Evolutionary conservation across 2,329 filamentous ascomycete species (phyloP).

Genomic region (Cryphonectria carpinicola): DNA sequence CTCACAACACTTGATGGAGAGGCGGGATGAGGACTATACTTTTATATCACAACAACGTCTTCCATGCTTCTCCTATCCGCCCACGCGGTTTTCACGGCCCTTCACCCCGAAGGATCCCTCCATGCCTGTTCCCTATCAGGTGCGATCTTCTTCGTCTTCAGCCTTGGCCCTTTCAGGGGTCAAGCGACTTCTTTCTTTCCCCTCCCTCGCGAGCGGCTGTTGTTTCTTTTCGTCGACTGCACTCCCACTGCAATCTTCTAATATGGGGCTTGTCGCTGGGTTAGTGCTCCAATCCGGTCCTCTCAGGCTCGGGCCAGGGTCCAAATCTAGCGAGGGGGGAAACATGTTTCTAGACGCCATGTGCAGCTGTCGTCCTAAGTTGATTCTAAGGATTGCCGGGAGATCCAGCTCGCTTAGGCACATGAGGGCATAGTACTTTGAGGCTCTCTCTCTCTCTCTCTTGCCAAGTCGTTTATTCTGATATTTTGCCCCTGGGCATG

Average conservation of each 20-base stretch:
- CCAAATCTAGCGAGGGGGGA: background rate
- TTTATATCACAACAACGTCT: slow-evolving; percentile 18
- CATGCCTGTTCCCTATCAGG: background rate
- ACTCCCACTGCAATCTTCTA: slow-evolving; percentile 27
- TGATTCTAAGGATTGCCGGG: background rate
- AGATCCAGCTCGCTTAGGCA: slow-evolving; percentile 15
- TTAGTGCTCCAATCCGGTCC: slow-evolving; percentile 10
- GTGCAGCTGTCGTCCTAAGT: slow-evolving; percentile 20
- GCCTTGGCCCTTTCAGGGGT: slow-evolving; percentile 1
- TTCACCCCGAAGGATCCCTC: background rate
- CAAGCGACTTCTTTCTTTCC: background rate
- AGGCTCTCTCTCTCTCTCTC: slow-evolving; percentile 7
- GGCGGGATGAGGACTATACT: slow-evolving; percentile 17
- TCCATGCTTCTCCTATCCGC: background rate
- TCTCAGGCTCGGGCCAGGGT: background rate
- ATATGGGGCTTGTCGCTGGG: slow-evolving; percentile 11
- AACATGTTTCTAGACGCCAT: slow-evolving; percentile 24
- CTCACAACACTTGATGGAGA: background rate
- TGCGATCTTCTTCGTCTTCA: slow-evolving; percentile 2
- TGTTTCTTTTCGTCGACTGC: slow-evolving; percentile 7
- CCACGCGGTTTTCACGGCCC: background rate
- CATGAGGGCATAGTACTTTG: background rate
- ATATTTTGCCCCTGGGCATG: slow-evolving; percentile 19
- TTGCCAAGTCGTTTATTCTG: slow-evolving; percentile 6
- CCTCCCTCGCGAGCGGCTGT: background rate